Evolutionary conservation across 495 filamentous ascomycete genomes (phyloP).

Genomic region (Letharia lupina): DNA sequence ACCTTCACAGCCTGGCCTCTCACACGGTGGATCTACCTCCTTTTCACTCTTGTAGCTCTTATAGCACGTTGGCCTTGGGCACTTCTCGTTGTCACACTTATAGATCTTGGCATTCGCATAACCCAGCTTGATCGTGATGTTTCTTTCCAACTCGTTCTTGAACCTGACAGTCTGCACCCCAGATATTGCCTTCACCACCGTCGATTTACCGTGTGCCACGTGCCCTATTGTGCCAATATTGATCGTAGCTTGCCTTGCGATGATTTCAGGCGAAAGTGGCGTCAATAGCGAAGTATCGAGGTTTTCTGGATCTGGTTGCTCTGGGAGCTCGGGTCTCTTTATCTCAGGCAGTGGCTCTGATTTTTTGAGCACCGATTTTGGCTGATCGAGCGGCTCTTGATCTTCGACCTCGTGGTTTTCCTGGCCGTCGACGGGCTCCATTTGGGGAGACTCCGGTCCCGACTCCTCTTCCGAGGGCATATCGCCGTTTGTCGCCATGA

Average conservation of each 20-base stretch:
- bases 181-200: constrained; percentile 97
- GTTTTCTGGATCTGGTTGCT: constrained; percentile 81
- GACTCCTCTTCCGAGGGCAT: constrained; percentile 51
- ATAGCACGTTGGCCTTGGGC: constrained; percentile 91
- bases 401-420: constrained; percentile 46
- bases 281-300: constrained; percentile 69
- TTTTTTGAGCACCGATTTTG: constrained; percentile 64
- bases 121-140: constrained; percentile 99
- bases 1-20: constrained; percentile 81
- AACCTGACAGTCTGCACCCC: constrained; percentile 98
- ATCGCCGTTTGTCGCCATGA: constrained; percentile 58
- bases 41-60: constrained; percentile 97
- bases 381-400: constrained; percentile 45
- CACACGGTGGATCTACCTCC: constrained; percentile 90
- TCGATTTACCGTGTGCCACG: constrained; percentile 97
- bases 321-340: constrained; percentile 59
- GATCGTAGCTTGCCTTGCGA: constrained; percentile 93
- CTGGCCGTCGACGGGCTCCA: constrained; percentile 45
- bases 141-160: constrained; percentile 98
- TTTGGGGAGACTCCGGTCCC: constrained; percentile 50
- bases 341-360: constrained; percentile 38
- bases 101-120: constrained; percentile 99
- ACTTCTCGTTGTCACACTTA: constrained; percentile 88
- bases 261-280: constrained; percentile 91
- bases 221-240: constrained; percentile 99